Percentiles rank a stretch among this genome's conserved stretches.
These are phyloP conservation scores for Wolfiporia cocos DNA, from an alignment of 1,284 basidiomycete species.

Conservation along the genomic window DNA sequence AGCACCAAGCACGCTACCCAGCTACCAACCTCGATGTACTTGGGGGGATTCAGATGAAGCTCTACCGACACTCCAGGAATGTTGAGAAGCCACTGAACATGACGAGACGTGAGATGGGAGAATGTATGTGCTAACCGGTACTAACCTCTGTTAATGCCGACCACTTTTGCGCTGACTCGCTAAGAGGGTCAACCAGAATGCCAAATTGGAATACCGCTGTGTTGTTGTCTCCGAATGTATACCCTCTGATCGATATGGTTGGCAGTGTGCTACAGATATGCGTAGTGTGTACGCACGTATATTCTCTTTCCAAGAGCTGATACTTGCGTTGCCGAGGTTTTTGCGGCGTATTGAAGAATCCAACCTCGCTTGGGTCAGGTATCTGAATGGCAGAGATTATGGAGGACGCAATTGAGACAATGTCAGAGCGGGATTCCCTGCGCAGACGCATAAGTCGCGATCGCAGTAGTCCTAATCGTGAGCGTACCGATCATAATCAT, in stretches of 20 bases:
- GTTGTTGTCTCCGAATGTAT: constrained; percentile 62
- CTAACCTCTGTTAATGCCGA: constrained; percentile 70
- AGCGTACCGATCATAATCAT: constrained; percentile 13
- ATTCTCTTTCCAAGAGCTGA: constrained; percentile 47
- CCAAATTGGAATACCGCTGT: constrained; percentile 71
- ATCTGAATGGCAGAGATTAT: constrained; percentile 63
- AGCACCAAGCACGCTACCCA: constrained; percentile 10
- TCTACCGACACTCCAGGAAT: constrained; percentile 64
- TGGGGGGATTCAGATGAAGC: constrained; percentile 71
- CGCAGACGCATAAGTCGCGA: not conserved
- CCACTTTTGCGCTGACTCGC: constrained; percentile 82
- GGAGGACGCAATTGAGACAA: constrained; percentile 64
- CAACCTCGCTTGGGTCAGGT: constrained; percentile 66
- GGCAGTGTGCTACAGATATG: not conserved
- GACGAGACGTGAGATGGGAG: constrained; percentile 1
- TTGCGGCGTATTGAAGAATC: constrained; percentile 61
- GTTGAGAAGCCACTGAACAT: constrained; percentile 47
- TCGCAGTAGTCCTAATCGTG: not conserved
- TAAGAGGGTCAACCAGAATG: constrained; percentile 81
- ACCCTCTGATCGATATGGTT: constrained; percentile 39
- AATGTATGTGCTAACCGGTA: too few relatives aligned
- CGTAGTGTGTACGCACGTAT: constrained; percentile 42
- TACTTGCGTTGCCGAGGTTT: constrained; percentile 57
- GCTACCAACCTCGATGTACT: constrained; percentile 66
- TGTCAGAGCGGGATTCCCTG: constrained; percentile 50